A percentile compares a stretch with the other conserved stretches of the same genome.
These are phyloP conservation scores for Didymella sp. DNA, from an alignment of 2,329 filamentous ascomycete species.

Conservation along the genomic window DNA sequence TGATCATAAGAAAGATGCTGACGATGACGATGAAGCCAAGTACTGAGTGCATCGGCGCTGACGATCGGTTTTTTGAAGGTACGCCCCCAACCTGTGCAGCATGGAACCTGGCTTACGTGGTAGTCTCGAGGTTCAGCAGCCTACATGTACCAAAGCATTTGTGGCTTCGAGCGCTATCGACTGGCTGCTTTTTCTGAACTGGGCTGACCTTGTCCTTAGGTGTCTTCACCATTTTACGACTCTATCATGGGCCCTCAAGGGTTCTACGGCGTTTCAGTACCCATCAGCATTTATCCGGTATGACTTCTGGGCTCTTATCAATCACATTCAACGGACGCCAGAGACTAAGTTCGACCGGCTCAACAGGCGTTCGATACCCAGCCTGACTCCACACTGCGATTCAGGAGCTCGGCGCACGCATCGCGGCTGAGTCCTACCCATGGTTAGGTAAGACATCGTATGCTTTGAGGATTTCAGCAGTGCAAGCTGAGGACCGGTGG, in stretches of 20 bases:
- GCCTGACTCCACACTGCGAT: conserved; percentile 1
- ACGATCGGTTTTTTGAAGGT: background rate
- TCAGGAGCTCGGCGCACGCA: background rate
- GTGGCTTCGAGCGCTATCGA: background rate
- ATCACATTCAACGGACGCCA: conserved; percentile 11
- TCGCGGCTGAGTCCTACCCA: background rate
- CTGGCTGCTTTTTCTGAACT: background rate
- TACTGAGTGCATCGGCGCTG: conserved; percentile 11
- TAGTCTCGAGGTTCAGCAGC: conserved; percentile 9
- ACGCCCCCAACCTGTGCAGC: background rate
- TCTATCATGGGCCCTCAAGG: background rate
- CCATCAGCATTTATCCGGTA: conserved; percentile 33
- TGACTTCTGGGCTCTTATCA: conserved; percentile 24
- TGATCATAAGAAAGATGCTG: conserved; percentile 65
- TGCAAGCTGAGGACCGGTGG: background rate
- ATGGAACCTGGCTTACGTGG: conserved; percentile 32
- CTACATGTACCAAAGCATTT: background rate
- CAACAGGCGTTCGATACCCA: conserved; percentile 41
- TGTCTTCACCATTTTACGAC: background rate
- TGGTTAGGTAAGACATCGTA: background rate
- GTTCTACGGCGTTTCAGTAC: conserved; percentile 24
- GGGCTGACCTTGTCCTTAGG: conserved; percentile 5
- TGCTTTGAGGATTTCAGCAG: background rate
- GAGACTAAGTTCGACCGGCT: conserved; percentile 31
- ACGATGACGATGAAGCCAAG: conserved; percentile 32